These are phyloP conservation scores for Carnegiea gigantea DNA, from an alignment of 179 eudicot genomes.

Conservation along the genomic window DNA sequence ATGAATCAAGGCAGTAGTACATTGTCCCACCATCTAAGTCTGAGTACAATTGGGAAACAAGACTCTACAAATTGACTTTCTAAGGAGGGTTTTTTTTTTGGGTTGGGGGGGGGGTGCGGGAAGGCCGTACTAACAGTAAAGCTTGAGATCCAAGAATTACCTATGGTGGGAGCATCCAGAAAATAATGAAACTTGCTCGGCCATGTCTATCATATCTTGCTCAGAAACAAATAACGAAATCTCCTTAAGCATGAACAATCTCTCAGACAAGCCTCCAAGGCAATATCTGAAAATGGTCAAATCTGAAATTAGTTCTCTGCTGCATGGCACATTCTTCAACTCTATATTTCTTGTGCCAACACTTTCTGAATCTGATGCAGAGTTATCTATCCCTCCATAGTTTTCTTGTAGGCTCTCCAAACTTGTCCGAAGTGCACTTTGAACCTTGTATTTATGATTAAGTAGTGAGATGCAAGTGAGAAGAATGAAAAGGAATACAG, in stretches of 20 bases:
- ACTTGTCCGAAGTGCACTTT: conserved; percentile 32
- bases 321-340: conserved; percentile 37
- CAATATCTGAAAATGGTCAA: conserved; percentile 74
- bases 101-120: no score
- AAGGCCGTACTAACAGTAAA: neutral
- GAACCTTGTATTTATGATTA: conserved; percentile 33
- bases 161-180: conserved; percentile 89
- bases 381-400: conserved; percentile 42
- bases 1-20: conserved; percentile 3
- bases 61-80: neutral
- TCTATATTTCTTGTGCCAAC: conserved; percentile 48
- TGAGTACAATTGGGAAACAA: neutral
- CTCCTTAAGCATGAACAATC: conserved; percentile 69
- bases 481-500: neutral
- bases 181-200: conserved; percentile 65
- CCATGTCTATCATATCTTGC: conserved; percentile 56
- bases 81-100: neutral
- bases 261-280: conserved; percentile 77
- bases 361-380: conserved; percentile 65
- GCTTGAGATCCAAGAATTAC: conserved; percentile 34
- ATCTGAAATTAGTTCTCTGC: conserved; percentile 56
- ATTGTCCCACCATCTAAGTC: neutral
- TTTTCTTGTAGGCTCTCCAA: conserved; percentile 47
- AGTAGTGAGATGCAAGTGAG: conserved; percentile 7
- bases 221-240: conserved; percentile 47